Conservation (phyloP, 2,329 filamentous ascomycete species). For the Diplocarpon mali region DNA sequence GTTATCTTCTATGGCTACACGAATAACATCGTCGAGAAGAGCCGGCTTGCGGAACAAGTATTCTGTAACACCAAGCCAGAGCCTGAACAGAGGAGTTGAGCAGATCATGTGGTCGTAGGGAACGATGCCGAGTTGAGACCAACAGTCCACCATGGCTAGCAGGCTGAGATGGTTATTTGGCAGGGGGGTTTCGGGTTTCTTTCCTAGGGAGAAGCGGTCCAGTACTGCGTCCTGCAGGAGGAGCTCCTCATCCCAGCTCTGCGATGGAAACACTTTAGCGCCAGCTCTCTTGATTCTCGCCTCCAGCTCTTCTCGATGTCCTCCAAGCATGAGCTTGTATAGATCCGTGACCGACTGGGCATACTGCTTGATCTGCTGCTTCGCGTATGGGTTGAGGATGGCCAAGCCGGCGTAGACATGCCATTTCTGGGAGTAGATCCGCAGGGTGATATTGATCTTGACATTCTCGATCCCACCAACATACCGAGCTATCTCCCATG, state of each 20-base stretch:
- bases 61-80: constrained; percentile 96
- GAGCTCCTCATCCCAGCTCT: constrained; percentile 49
- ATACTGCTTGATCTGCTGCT: constrained; percentile 88
- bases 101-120: constrained; percentile 99
- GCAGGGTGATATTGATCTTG: constrained; percentile 95
- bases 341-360: constrained; percentile 84
- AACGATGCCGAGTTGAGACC: constrained; percentile 85
- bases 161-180: constrained; percentile 92
- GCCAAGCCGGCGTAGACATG: constrained; percentile 97
- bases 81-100: constrained; percentile 89
- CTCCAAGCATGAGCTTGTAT: constrained; percentile 93
- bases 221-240: constrained; percentile 71
- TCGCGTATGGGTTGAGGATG: constrained; percentile 89
- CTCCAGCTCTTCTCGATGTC: constrained; percentile 64
- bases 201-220: constrained; percentile 77
- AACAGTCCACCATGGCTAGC: constrained; percentile 96
- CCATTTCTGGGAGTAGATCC: constrained; percentile 98
- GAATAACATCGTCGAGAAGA: constrained; percentile 73
- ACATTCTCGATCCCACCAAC: constrained; percentile 97
- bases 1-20: constrained; percentile 78
- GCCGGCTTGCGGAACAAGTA: constrained; percentile 79
- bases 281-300: constrained; percentile 70
- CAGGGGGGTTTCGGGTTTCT: constrained; percentile 42
- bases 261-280: constrained; percentile 50
- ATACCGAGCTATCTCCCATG: constrained; percentile 94